phyloP scores from a whole-genome alignment of 805 yeast species.

The Candida saitoana region DNA sequence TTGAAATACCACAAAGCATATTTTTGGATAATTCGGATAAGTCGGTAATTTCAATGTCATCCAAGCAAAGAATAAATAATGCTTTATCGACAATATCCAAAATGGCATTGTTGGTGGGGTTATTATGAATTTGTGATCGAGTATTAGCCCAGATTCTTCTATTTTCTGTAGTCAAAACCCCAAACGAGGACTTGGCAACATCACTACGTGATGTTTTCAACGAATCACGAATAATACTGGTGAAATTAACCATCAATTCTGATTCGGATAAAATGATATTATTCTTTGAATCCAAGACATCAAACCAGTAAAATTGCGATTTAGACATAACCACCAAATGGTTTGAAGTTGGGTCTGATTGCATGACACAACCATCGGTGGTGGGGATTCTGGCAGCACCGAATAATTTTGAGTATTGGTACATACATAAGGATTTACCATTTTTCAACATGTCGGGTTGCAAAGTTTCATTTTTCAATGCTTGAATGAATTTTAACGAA shows the following conservation, averaged over 20 bases:
- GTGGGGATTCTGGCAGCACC: constrained; percentile 89
- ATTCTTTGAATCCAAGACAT: constrained; percentile 72
- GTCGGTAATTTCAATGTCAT: constrained; percentile 64
- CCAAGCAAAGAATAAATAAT: constrained; percentile 76
- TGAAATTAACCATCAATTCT: constrained; percentile 70
- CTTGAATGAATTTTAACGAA: constrained; percentile 73
- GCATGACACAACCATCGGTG: constrained; percentile 74
- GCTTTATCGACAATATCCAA: constrained; percentile 76
- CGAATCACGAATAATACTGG: constrained; percentile 74
- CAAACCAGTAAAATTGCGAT: constrained; percentile 94
- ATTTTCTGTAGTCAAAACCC: constrained; percentile 86
- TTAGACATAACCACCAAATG: constrained; percentile 80
- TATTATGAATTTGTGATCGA: constrained; percentile 46
- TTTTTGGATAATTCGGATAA: constrained; percentile 69
- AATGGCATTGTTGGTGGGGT: constrained; percentile 62
- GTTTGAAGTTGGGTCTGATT: constrained; percentile 67
- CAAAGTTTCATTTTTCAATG: constrained; percentile 69
- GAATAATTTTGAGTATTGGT: constrained; percentile 80
- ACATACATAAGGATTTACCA: constrained; percentile 75
- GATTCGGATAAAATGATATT: constrained; percentile 70
- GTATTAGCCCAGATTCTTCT: constrained; percentile 82
- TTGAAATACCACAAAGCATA: constrained; percentile 82
- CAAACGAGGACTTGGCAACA: constrained; percentile 74
- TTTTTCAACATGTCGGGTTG: constrained; percentile 66
- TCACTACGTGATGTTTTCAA: constrained; percentile 48